These are phyloP conservation scores for Metschnikowia peoriensis DNA, from an alignment of 805 yeast species.

Conservation along the genomic window DNA sequence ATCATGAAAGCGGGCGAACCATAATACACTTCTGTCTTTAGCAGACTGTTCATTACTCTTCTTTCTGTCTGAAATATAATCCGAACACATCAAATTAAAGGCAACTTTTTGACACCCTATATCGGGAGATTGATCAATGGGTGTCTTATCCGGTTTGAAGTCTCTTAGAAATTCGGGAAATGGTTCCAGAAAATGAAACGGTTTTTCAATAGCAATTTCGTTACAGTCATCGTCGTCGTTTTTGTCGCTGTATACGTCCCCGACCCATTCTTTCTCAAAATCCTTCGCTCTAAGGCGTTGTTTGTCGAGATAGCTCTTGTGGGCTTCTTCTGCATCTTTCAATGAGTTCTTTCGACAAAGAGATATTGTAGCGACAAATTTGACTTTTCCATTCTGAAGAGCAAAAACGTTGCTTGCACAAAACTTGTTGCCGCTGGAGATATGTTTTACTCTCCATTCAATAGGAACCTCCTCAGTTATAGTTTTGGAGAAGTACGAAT, in stretches of 20 bases:
- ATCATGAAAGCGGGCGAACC: constrained; percentile 24
- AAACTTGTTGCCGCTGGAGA: constrained; percentile 36
- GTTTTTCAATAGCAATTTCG: constrained; percentile 21
- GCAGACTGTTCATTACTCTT: constrained; percentile 23
- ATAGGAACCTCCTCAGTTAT: constrained; percentile 32
- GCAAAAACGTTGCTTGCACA: constrained; percentile 34
- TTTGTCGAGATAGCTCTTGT: constrained; percentile 21
- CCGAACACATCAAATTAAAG: constrained; percentile 31
- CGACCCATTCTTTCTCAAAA: constrained; percentile 1
- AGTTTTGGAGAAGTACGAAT: constrained; percentile 39
- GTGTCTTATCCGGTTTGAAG: constrained; percentile 13
- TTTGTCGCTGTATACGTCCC: constrained; percentile 21
- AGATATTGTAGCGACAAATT: constrained; percentile 35
- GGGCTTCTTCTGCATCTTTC: constrained; percentile 18
- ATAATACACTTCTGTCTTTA: constrained; percentile 27
- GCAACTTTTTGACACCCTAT: constrained; percentile 29
- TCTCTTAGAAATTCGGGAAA: constrained; percentile 29
- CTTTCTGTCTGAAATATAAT: constrained; percentile 18
- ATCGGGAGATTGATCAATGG: constrained; percentile 9
- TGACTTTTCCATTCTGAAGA: constrained; percentile 28
- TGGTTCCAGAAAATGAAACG: constrained; percentile 36
- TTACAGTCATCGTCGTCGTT: constrained; percentile 28
- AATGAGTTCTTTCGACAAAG: constrained; percentile 33
- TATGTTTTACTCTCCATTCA: constrained; percentile 32
- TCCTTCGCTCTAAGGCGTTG: neutral